Percentiles rank a stretch among this genome's conserved stretches.
These are phyloP conservation scores for Ogataea dorogensis DNA, from an alignment of 805 yeast species.

Conservation along the genomic window DNA sequence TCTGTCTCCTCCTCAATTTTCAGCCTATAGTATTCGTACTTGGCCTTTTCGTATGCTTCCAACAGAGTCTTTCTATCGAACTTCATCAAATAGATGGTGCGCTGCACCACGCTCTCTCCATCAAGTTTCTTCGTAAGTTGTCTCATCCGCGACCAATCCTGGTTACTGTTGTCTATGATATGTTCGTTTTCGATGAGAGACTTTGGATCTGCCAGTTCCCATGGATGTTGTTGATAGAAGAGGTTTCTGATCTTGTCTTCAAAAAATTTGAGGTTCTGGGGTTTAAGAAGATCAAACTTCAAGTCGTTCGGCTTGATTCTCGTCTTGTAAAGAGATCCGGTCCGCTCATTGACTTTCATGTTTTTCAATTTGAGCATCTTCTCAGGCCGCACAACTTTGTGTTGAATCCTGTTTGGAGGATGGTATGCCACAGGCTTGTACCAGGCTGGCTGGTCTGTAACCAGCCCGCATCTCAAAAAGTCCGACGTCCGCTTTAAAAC, in stretches of 20 bases:
- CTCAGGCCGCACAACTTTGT: constrained; percentile 41
- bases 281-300: constrained; percentile 44
- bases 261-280: constrained; percentile 54
- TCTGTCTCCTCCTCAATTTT: constrained; percentile 83
- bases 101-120: constrained; percentile 85
- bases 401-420: constrained; percentile 73
- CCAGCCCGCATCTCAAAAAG: constrained; percentile 66
- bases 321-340: constrained; percentile 41
- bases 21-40: constrained; percentile 82
- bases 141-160: constrained; percentile 77
- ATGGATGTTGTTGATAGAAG: constrained; percentile 92
- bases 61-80: constrained; percentile 38
- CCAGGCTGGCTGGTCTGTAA: constrained; percentile 82
- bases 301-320: constrained; percentile 39
- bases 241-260: constrained; percentile 82
- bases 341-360: constrained; percentile 21
- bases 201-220: constrained; percentile 95
- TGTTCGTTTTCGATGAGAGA: constrained; percentile 74
- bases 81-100: constrained; percentile 57
- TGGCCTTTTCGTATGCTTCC: constrained; percentile 80
- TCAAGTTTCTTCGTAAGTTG: constrained; percentile 76
- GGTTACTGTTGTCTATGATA: constrained; percentile 42
- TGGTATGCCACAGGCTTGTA: constrained; percentile 75
- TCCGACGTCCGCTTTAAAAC: constrained; percentile 81
- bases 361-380: constrained; percentile 24